Base-by-base conservation (phyloP, 2,329 filamentous ascomycete genomes). In the Penicillium psychrosexuale region DNA sequence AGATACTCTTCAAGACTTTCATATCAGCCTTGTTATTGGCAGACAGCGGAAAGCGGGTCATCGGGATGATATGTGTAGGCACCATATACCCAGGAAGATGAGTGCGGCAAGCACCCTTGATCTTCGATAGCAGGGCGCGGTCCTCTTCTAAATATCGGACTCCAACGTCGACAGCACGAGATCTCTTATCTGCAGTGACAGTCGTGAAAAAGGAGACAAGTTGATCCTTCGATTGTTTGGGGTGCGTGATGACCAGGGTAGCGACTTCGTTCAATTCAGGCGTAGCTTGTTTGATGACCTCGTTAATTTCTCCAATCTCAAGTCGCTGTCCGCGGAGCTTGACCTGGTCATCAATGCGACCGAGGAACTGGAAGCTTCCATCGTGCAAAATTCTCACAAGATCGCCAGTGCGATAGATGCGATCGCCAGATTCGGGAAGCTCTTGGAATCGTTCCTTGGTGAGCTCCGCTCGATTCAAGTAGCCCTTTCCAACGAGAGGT, bases 261-360 rank as follows among this genome's bases (percentile, higher is more conserved):
- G 85, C 85, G 0, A 90, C 85, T 62, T 96, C 90, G 13, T 81
- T 77, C 8, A 94, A 74, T 0, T 75, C 75, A 0, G 71, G 59
- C 0, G 84, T 79, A 0, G 82, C 82, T 19, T 82, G 77, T 44
- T 84, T 85, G 63, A 96, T 90, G 8, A 88, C 84, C 46, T 92
- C 86, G 63, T 96, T 94, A 71, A 97, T 96, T 75, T 97, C 92
- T 1, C 88, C 89, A 57, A 96, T 88, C 66, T 97, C 93, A 0
- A 97, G 80, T 13, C 92, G 82, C 69, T 97, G 92, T 0, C 92
- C 92, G 11, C 93, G 85, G 3, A 97, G 80, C 70, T 97, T 97
- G 59, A 96, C 87, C 72, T 97, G 92, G 52, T 96, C 91, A 67
- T 97, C 93, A 6, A 88, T 88, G 13, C 93, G 84, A 3, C 93